phyloP scores from a whole-genome alignment of 2,329 filamentous ascomycete genomes.

The Diaporthe amygdali region DNA sequence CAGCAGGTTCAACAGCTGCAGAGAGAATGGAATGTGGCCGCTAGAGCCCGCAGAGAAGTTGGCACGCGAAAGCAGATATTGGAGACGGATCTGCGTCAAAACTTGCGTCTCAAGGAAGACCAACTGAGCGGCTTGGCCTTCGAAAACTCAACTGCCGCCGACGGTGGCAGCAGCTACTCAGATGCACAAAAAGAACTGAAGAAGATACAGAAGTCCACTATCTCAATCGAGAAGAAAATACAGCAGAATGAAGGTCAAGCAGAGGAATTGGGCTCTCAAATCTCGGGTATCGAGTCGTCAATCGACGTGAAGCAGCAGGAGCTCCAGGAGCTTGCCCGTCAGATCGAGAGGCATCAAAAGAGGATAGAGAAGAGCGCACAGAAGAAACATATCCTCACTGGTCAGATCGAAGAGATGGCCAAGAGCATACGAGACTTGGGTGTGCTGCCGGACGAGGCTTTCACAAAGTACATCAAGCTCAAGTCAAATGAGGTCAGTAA shows the following conservation, averaged over 20 bases:
- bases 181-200: slow-evolving; percentile 83
- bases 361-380: slow-evolving; percentile 91
- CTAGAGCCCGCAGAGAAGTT: slow-evolving; percentile 74
- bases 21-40: slow-evolving; percentile 77
- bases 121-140: slow-evolving; percentile 80
- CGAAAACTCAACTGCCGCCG: slow-evolving; percentile 61
- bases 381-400: slow-evolving; percentile 79
- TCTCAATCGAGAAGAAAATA: slow-evolving; percentile 71
- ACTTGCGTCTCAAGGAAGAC: slow-evolving; percentile 84
- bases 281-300: slow-evolving; percentile 60
- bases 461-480: slow-evolving; percentile 86
- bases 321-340: slow-evolving; percentile 76
- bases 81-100: slow-evolving; percentile 88
- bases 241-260: slow-evolving; percentile 76
- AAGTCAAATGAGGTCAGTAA: slow-evolving; percentile 75
- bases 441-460: slow-evolving; percentile 90
- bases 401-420: slow-evolving; percentile 79
- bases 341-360: slow-evolving; percentile 86
- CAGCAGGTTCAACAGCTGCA: slow-evolving; percentile 74
- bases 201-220: slow-evolving; percentile 73
- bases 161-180: slow-evolving; percentile 70
- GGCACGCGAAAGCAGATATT: slow-evolving; percentile 83
- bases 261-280: slow-evolving; percentile 54
- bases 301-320: slow-evolving; percentile 71
- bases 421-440: slow-evolving; percentile 93